Evolutionary conservation across 2,329 filamentous ascomycete genomes (phyloP).

Genomic region (Cytospora mali): DNA sequence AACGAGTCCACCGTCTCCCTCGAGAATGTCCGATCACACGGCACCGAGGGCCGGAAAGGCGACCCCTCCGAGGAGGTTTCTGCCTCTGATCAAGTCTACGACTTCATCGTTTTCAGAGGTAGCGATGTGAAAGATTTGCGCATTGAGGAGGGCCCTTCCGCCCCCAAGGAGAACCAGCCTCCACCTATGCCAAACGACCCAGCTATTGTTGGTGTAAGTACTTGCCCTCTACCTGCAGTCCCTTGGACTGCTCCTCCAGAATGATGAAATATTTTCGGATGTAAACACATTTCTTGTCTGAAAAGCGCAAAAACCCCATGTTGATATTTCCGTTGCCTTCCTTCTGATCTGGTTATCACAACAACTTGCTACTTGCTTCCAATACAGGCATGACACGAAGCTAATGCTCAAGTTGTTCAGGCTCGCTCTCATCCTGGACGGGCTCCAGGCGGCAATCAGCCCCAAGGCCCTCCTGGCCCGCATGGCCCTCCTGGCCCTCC

Average conservation of each 20-base stretch:
- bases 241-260: constrained; percentile 36
- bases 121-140: constrained; percentile 98
- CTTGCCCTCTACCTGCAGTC: constrained; percentile 22
- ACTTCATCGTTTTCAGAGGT: constrained; percentile 97
- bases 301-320: constrained; percentile 92
- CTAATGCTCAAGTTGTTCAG: constrained; percentile 39
- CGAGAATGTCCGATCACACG: constrained; percentile 92
- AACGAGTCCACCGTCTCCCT: constrained; percentile 95
- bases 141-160: constrained; percentile 79
- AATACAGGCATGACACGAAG: constrained; percentile 27
- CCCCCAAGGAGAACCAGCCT: constrained; percentile 72
- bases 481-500: constrained; percentile 35
- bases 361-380: constrained; percentile 23
- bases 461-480: constrained; percentile 31
- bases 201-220: constrained; percentile 88
- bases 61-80: constrained; percentile 80
- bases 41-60: constrained; percentile 85
- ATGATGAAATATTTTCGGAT: constrained; percentile 98
- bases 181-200: constrained; percentile 89
- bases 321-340: constrained; percentile 99
- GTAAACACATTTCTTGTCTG: constrained; percentile 82
- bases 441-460: constrained; percentile 23
- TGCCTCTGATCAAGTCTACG: constrained; percentile 86
- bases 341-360: constrained; percentile 73
- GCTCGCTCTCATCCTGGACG: constrained; percentile 42